A percentile compares a stretch with the other conserved stretches of the same genome.
Evolutionary conservation across 176 grass and related monocot species (phyloP).

Genomic region (Urochloa ruziziensis): DNA sequence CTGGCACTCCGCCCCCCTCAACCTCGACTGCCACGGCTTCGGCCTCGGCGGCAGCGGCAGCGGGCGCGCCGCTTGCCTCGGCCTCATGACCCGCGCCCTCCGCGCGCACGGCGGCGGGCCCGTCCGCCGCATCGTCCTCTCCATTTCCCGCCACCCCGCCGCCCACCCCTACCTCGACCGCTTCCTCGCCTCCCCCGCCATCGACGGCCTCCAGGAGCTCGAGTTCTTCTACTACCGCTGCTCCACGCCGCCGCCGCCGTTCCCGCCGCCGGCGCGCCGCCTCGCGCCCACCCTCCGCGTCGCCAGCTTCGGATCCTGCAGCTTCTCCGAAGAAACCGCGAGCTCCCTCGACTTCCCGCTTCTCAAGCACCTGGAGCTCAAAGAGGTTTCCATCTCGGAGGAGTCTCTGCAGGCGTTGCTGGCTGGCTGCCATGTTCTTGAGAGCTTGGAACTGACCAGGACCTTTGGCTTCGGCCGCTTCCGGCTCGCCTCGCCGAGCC

Average conservation of each 20-base stretch:
- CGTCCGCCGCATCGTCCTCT: background rate
- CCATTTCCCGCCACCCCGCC: background rate
- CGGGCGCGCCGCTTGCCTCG: no score
- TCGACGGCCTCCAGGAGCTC: background rate
- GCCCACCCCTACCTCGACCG: background rate
- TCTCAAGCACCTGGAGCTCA: background rate
- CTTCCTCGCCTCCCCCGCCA: background rate
- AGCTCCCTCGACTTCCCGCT: background rate
- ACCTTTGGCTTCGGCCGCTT: background rate
- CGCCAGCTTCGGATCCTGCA: background rate
- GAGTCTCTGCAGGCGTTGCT: background rate
- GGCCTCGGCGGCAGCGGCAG: no score
- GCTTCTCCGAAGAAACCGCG: background rate
- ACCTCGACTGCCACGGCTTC: background rate
- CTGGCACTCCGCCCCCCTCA: background rate
- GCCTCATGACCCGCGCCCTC: no score
- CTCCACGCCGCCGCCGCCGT: background rate
- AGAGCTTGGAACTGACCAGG: background rate
- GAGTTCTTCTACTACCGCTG: background rate
- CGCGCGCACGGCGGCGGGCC: no score
- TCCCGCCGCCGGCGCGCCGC: background rate
- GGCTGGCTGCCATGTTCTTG: background rate
- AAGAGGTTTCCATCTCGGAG: background rate
- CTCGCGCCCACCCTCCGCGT: background rate
- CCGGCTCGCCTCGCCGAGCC: background rate